Conservation (phyloP, 768 basidiomycete genomes). For the Megacollybia marginata region DNA sequence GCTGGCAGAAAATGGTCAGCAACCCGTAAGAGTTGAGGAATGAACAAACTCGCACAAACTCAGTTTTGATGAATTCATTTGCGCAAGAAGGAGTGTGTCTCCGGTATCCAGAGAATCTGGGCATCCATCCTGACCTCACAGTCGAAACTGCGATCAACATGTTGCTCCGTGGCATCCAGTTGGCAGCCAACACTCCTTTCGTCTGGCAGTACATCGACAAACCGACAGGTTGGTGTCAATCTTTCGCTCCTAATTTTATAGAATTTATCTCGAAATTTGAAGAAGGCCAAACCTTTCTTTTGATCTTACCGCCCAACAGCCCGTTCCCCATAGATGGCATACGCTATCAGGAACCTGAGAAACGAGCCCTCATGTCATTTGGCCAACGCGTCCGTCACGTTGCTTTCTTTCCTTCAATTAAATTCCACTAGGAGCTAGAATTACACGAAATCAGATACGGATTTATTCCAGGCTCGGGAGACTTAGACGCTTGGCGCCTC, state of each 20-base stretch:
- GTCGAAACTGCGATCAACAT: conserved; percentile 53
- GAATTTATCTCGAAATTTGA: not conserved
- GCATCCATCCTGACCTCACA: conserved; percentile 44
- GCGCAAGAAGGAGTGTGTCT: conserved; percentile 61
- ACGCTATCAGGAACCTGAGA: conserved; percentile 69
- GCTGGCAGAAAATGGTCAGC: too few species aligned
- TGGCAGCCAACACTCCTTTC: conserved; percentile 57
- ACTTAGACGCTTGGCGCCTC: conserved; percentile 57
- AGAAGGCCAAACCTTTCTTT: conserved; percentile 65
- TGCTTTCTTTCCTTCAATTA: not conserved
- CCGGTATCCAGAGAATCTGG: conserved; percentile 61
- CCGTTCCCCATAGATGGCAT: conserved; percentile 73
- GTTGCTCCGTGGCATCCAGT: conserved; percentile 50
- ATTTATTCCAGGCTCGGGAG: conserved; percentile 61
- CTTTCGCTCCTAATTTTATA: not conserved
- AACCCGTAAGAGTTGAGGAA: too few species aligned
- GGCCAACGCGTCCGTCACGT: conserved; percentile 43
- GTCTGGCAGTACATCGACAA: conserved; percentile 74
- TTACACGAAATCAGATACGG: conserved; percentile 67
- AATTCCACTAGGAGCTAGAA: conserved; percentile 59
- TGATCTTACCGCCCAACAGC: conserved; percentile 52
- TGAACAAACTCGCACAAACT: too few species aligned
- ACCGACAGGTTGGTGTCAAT: conserved; percentile 47
- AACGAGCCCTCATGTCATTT: conserved; percentile 45
- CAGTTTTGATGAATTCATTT: not conserved